Base-by-base conservation (phyloP, 108 stramenopile species). In the Pseudonitzschia multistriata region DNA sequence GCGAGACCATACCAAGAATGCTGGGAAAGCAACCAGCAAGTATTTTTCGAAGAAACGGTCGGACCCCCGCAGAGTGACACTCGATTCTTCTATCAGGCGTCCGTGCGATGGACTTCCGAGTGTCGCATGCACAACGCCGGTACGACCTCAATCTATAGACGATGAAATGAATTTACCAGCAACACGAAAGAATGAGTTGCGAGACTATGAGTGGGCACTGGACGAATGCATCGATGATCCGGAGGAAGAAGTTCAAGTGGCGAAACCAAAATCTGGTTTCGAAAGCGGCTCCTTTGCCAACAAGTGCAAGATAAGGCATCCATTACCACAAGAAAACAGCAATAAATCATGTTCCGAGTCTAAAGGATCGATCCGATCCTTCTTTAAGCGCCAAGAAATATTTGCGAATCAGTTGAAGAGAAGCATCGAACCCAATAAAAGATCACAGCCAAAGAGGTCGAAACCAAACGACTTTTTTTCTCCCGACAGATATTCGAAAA, bases 191-290 rank as follows among this genome's bases (percentile, higher is more conserved):
- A 55, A 30, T 10, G 54, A 25, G 22, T 13, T 55, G 8, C 11
- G 27, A 27, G 29, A 25, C 22, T 25, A 24, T 22, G 29, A 30
- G 3, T 55, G 54, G 54, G 54, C 22, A 55, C 54, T 55, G 5
- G 54, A 55, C 54, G 54, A 55, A 55, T 55, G 54, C 54, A 55
- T 55, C 27, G 54, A 55, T 55, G 54, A 55, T 55, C 54, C 54
- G 4, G 54, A 55, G 22, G 54, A 55, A 2, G 42, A 45, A 17
- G 13, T 45, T 4, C 42, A 17, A 45, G 7, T 17, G 5, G 11
- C 17, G 42, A 10, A 45, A 2, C 1, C 42, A 17, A 45, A 45
- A 45, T 10, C 42, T 45, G 7, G 15, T 3, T 45, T 17, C 8
- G 15, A 10, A 13, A 45, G 13, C 5, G 7, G 3, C 17, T 45